Evolutionary conservation across 495 filamentous ascomycete genomes (phyloP).

Genomic region (Trichoderma virens): DNA sequence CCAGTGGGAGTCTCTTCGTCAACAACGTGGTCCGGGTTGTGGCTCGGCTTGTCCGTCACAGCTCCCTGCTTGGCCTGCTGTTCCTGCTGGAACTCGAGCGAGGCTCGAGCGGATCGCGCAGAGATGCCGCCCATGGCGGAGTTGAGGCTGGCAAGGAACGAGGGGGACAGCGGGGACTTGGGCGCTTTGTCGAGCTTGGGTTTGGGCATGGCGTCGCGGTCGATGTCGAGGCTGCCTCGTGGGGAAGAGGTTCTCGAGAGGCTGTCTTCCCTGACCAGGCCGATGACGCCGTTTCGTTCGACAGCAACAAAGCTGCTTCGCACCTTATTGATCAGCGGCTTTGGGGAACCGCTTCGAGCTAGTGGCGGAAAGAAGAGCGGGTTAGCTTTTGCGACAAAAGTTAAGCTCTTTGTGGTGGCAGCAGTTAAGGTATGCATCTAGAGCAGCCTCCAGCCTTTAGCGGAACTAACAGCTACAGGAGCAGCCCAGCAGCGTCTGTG

Average conservation of each 20-base stretch:
- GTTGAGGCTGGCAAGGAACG: neutral
- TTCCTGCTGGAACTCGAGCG: neutral
- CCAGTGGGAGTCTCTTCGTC: conserved; percentile 23
- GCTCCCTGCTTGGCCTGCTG: neutral
- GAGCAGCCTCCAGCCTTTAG: neutral
- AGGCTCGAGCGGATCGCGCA: neutral
- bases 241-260: conserved; percentile 31
- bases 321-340: conserved; percentile 63
- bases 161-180: neutral
- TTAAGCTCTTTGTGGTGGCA: neutral
- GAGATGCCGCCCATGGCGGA: conserved; percentile 9
- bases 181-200: conserved; percentile 24
- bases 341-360: conserved; percentile 32
- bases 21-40: conserved; percentile 25
- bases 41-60: conserved; percentile 16
- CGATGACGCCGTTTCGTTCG: conserved; percentile 51
- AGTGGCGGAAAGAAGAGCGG: neutral
- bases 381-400: too few species aligned
- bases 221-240: conserved; percentile 29
- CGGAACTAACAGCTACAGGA: conserved; percentile 7
- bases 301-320: conserved; percentile 79
- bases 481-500: conserved; percentile 4
- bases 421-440: too few species aligned
- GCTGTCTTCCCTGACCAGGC: conserved; percentile 33
- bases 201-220: too few species aligned